Percentiles rank a stretch among this genome's conserved stretches.
Conservation (phyloP, 2,329 filamentous ascomycete species). For the Calonectria henricotiae region DNA sequence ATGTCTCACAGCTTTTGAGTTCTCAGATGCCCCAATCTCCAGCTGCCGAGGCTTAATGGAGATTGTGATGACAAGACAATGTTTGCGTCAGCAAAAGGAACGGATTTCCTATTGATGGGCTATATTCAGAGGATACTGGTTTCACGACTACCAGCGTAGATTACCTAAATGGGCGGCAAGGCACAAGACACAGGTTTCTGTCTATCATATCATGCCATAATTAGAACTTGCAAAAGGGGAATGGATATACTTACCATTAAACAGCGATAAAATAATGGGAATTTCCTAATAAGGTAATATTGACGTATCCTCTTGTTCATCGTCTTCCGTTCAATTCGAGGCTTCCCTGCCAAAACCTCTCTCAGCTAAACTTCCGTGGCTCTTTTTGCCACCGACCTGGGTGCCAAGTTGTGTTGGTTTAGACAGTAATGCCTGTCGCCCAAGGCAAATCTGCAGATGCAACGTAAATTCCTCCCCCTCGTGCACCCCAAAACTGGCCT, state of each 20-base stretch:
- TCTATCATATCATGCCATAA: neutral
- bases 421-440: conserved; percentile 7
- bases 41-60: conserved; percentile 17
- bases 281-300: neutral
- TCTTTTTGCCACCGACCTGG: conserved; percentile 6
- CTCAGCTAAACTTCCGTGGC: neutral
- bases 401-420: conserved; percentile 8
- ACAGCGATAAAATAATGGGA: neutral
- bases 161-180: neutral
- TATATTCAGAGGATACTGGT: neutral
- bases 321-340: neutral
- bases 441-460: conserved; percentile 11
- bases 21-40: conserved; percentile 13
- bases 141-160: neutral
- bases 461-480: conserved; percentile 21
- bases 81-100: conserved; percentile 6
- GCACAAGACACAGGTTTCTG: neutral
- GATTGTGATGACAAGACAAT: conserved; percentile 17
- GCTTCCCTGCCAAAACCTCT: neutral
- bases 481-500: conserved; percentile 8
- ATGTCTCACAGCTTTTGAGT: conserved; percentile 49
- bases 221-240: neutral
- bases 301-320: neutral
- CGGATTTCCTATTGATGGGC: neutral
- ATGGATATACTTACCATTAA: neutral